These are phyloP conservation scores for Pseudogymnoascus destructans DNA, from an alignment of 2,329 filamentous ascomycete genomes.

Conservation along the genomic window DNA sequence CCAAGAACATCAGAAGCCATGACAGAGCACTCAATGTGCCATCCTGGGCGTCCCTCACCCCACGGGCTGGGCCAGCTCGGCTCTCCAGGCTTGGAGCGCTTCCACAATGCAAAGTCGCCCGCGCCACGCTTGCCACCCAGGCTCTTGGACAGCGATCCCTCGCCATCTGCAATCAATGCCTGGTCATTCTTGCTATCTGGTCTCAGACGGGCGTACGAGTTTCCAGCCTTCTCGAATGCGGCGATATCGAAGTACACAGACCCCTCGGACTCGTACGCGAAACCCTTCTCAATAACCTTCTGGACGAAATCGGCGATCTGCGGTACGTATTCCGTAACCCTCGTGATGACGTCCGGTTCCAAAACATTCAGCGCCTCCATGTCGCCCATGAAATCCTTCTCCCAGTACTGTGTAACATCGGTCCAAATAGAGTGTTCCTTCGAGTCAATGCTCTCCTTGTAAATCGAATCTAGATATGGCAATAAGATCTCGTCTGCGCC, in stretches of 20 bases:
- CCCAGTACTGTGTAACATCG: conserved; percentile 72
- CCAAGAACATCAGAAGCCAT: conserved; percentile 90
- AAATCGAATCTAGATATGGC: conserved; percentile 65
- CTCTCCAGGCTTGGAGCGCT: conserved; percentile 81
- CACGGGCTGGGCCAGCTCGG: conserved; percentile 81
- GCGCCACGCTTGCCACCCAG: conserved; percentile 56
- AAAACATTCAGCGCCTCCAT: conserved; percentile 79
- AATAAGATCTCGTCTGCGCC: conserved; percentile 56
- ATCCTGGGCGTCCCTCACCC: conserved; percentile 79
- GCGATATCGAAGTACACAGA: conserved; percentile 91
- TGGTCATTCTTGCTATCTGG: conserved; percentile 79
- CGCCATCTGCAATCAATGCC: conserved; percentile 73
- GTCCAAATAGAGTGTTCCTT: conserved; percentile 65
- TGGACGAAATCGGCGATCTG: conserved; percentile 80
- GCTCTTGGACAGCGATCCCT: conserved; percentile 61
- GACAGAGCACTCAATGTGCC: conserved; percentile 94
- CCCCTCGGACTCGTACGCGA: conserved; percentile 68
- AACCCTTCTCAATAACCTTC: conserved; percentile 70
- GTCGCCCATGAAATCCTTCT: conserved; percentile 76
- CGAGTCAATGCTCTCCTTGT: conserved; percentile 49
- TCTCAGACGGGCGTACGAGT: conserved; percentile 72
- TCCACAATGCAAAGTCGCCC: conserved; percentile 89
- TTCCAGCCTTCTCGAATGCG: conserved; percentile 71
- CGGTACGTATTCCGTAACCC: conserved; percentile 85
- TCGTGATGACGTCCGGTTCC: conserved; percentile 65